Evolutionary conservation across 495 filamentous ascomycete species (phyloP).

Genomic region (Barbatosphaeria neglecta): DNA sequence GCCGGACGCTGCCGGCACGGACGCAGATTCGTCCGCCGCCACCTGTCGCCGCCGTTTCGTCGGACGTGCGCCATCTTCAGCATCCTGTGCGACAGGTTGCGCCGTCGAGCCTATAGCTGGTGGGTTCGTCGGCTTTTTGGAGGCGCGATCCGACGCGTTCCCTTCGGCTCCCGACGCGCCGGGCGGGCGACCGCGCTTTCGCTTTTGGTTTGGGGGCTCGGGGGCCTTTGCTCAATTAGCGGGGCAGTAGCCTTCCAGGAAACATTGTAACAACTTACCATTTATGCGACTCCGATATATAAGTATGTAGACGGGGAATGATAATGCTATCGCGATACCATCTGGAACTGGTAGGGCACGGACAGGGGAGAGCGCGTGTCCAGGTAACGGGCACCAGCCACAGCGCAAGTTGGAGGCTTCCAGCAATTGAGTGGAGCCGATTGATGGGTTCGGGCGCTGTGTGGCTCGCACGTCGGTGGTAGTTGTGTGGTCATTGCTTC

Average conservation of each 20-base stretch:
- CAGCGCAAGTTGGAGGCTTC: too few relatives aligned
- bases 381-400: neutral
- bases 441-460: too few relatives aligned
- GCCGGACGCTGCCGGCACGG: neutral
- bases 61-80: neutral
- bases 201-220: constrained; percentile 22
- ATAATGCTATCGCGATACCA: neutral
- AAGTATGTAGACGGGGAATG: neutral
- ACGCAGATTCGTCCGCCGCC: neutral
- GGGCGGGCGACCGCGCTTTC: constrained; percentile 26
- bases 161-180: constrained; percentile 24
- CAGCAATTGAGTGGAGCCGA: too few relatives aligned
- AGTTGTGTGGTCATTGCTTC: too few relatives aligned
- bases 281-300: constrained; percentile 4
- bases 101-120: neutral
- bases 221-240: constrained; percentile 18
- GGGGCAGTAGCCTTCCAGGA: too few relatives aligned
- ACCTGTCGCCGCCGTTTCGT: neutral
- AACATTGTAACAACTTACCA: too few relatives aligned
- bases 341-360: neutral
- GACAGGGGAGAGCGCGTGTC: neutral
- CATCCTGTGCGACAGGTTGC: neutral
- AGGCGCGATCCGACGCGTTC: constrained; percentile 18
- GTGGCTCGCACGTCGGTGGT: too few relatives aligned
- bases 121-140: neutral